Evolutionary conservation across 495 filamentous ascomycete genomes (phyloP), one percentile per base, ranked within the genome.

Genomic region (Neurospora discreta): DNA sequence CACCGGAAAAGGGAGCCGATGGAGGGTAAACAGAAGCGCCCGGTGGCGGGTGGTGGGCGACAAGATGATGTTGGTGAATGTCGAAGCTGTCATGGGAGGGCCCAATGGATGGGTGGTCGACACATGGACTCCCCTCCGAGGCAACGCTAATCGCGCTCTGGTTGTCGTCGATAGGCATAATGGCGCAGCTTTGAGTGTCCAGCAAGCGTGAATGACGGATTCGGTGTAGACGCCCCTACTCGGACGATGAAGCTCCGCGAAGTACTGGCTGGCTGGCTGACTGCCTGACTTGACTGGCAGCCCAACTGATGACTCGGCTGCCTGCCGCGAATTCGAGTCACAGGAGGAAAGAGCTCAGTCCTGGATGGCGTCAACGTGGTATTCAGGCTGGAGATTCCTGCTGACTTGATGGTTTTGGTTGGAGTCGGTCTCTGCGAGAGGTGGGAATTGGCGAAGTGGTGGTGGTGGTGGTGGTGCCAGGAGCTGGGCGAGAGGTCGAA

Each of bases 41-140:
- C 6, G 91, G 92, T 2, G 91, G 89, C 71, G 90, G 90, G 5
- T 88, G 84, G 82, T 80, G 93, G 77, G 85, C 81, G 70, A 86
- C 90, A 46, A 88, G 87, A 15, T 83, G 82, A 46, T 87, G 85
- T 60, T 87, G 89, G 75, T 93, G 91, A 85, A 89, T 91, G 80
- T 79, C 78, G 68, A 76, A 79, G 74, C 73, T 73, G n/a, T 78
- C 76, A 6, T 76, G 72, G 58, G 73, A 52, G 72, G 58, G 70
- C 5, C 71, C n/a, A 16, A 46, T 44, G 2, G 75, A 71, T 33
- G 74, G 69, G 42, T 52, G 52, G 23, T 76, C 76, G 41, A 43
- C 52, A 41, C 38, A 69, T 7, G 76, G 75, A 38, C 73, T 73
- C 44, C 68, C 74, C 1, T 71, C 76, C 39, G 74, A 68, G 9